These are phyloP conservation scores for Cercospora berteroae DNA, from an alignment of 2,329 filamentous ascomycete genomes.

Conservation along the genomic window DNA sequence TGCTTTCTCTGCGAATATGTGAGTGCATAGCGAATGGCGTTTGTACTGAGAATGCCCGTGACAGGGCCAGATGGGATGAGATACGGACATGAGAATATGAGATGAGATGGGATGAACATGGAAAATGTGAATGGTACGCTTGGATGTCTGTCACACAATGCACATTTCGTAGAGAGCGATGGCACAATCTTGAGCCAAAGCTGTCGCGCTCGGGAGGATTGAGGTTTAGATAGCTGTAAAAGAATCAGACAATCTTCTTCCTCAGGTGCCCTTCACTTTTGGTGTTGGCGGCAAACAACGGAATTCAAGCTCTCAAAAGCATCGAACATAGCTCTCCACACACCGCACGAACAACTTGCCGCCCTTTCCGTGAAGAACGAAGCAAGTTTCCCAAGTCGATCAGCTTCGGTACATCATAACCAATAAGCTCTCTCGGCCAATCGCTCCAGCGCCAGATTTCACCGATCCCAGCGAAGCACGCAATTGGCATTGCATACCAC, in stretches of 20 bases:
- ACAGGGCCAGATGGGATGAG: not conserved
- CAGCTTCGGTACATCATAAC: not conserved
- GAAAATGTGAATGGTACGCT: not conserved
- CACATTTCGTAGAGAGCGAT: not conserved
- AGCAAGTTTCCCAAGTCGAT: not conserved
- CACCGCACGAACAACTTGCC: not conserved
- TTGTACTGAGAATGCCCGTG: not conserved
- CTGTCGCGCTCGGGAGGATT: not conserved
- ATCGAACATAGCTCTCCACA: not conserved
- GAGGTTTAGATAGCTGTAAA: not conserved
- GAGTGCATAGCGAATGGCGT: slow-evolving; percentile 16
- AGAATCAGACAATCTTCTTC: not conserved
- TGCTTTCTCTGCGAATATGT: not conserved
- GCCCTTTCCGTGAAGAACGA: not conserved
- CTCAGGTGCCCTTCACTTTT: not conserved
- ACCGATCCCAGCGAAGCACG: not conserved
- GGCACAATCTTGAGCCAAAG: not conserved
- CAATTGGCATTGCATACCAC: not conserved
- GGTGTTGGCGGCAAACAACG: not conserved
- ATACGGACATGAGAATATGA: not conserved
- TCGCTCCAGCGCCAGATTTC: not conserved
- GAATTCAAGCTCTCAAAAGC: not conserved
- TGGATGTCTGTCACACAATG: not conserved
- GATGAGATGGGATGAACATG: not conserved
- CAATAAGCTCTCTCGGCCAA: too few species aligned